Percentiles rank a stretch among this genome's conserved stretches.
Evolutionary conservation across 2,329 filamentous ascomycete species (phyloP).

Genomic region (Mycosphaerella arachidis): DNA sequence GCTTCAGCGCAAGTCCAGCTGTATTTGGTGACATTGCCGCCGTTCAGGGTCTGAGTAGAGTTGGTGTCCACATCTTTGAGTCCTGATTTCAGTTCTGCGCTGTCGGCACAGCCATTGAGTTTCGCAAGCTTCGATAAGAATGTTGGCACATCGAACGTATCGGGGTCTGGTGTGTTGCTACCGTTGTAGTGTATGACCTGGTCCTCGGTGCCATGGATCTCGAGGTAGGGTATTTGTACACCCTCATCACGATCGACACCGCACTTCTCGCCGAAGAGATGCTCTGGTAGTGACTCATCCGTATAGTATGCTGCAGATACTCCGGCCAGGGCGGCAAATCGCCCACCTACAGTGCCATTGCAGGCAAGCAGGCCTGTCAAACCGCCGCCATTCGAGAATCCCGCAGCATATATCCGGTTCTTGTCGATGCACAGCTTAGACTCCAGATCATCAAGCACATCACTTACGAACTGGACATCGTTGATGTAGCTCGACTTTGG

Average conservation of each 20-base stretch:
- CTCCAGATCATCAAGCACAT: conserved; percentile 39
- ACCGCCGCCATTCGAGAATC: conserved; percentile 53
- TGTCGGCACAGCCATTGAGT: conserved; percentile 2
- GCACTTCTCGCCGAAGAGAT: conserved; percentile 6
- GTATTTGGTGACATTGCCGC: conserved; percentile 9
- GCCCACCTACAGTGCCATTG: conserved; percentile 33
- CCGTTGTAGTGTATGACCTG: conserved; percentile 36
- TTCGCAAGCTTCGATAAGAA: conserved; percentile 13
- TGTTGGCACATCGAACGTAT: background rate
- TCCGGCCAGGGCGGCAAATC: conserved; percentile 45
- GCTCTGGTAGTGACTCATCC: conserved; percentile 9
- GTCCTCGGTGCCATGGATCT: conserved; percentile 38
- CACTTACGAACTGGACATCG: conserved; percentile 42
- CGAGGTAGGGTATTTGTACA: conserved; percentile 33
- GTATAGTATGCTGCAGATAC: conserved; percentile 43
- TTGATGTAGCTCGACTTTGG: conserved; percentile 29
- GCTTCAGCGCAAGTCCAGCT: conserved; percentile 1
- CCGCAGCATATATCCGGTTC: conserved; percentile 40
- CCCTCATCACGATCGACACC: background rate
- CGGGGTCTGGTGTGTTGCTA: conserved; percentile 16
- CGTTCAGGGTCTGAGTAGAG: conserved; percentile 5
- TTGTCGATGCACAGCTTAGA: conserved; percentile 42
- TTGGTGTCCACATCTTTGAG: background rate
- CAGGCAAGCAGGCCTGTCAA: conserved; percentile 47
- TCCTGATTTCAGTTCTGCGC: background rate